These are phyloP conservation scores for Globisporangium abappressorium DNA, from an alignment of 352 stramenopile genomes.

Conservation along the genomic window DNA sequence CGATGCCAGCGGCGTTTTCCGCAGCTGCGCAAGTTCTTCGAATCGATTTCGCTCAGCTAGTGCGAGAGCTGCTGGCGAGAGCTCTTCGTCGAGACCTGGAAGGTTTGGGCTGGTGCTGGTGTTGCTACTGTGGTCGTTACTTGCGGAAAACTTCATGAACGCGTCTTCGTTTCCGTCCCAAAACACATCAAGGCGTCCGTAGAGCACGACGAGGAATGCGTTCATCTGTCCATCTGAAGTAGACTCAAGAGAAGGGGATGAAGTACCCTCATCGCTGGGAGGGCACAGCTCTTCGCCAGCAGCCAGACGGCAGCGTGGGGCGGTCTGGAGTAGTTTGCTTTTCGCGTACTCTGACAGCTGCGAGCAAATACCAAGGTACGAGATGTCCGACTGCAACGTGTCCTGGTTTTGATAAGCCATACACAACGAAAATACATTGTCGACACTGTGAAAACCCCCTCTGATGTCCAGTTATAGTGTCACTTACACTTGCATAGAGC, in stretches of 20 bases:
- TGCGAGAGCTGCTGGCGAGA: neutral
- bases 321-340: slow-evolving; percentile 28
- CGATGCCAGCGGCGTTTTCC: slow-evolving; percentile 21
- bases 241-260: neutral
- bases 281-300: slow-evolving; percentile 22
- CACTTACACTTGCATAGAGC: slow-evolving; percentile 11
- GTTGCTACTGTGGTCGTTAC: neutral
- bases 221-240: slow-evolving; percentile 5
- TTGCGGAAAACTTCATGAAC: neutral
- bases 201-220: slow-evolving; percentile 37
- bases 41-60: neutral
- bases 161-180: slow-evolving; percentile 26
- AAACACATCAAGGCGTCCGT: slow-evolving; percentile 43
- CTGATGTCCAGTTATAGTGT: neutral
- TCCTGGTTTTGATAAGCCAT: slow-evolving; percentile 22
- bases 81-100: neutral
- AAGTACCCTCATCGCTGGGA: neutral
- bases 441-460: too few species aligned
- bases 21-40: slow-evolving; percentile 8
- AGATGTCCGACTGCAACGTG: slow-evolving; percentile 28
- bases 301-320: slow-evolving; percentile 20
- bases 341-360: slow-evolving; percentile 33
- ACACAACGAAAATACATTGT: neutral
- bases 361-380: slow-evolving; percentile 38
- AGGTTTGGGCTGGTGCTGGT: neutral